phyloP scores from a whole-genome alignment of 2,329 filamentous ascomycete species.

The Botrytis galanthina region DNA sequence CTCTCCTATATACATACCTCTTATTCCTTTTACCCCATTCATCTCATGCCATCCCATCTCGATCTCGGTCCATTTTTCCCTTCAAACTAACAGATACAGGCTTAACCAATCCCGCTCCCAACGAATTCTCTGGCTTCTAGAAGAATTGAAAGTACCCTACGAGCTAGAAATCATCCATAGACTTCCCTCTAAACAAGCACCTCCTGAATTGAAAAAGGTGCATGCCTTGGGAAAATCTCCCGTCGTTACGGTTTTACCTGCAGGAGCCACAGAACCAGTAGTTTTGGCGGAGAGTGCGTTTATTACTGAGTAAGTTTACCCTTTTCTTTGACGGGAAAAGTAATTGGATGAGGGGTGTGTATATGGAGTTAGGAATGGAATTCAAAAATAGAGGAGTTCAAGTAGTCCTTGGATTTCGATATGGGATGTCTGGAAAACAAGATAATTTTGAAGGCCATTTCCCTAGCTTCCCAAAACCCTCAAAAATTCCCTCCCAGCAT shows the following conservation, averaged over 20 bases:
- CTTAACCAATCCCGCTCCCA: constrained; percentile 48
- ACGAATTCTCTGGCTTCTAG: constrained; percentile 67
- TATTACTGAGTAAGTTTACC: constrained; percentile 58
- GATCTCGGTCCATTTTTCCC: not conserved
- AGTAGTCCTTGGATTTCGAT: not conserved
- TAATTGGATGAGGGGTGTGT: too few species aligned
- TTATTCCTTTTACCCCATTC: constrained; percentile 44
- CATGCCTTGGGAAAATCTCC: constrained; percentile 89
- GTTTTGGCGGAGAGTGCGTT: constrained; percentile 79
- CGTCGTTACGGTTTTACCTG: constrained; percentile 62
- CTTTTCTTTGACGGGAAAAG: not conserved
- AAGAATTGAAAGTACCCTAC: constrained; percentile 71
- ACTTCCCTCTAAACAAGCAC: constrained; percentile 59
- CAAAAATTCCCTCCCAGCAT: not conserved
- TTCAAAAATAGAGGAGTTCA: not conserved
- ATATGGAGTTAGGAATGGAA: not conserved
- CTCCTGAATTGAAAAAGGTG: constrained; percentile 70
- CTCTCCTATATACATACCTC: constrained; percentile 16
- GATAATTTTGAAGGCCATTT: not conserved
- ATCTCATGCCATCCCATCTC: not conserved
- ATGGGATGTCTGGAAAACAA: not conserved
- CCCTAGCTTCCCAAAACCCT: too few species aligned
- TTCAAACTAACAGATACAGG: constrained; percentile 29
- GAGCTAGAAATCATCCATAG: constrained; percentile 79
- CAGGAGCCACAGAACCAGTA: constrained; percentile 44